These are phyloP conservation scores for Lotus japonicus DNA, from an alignment of 306 rosid species.

Conservation along the genomic window DNA sequence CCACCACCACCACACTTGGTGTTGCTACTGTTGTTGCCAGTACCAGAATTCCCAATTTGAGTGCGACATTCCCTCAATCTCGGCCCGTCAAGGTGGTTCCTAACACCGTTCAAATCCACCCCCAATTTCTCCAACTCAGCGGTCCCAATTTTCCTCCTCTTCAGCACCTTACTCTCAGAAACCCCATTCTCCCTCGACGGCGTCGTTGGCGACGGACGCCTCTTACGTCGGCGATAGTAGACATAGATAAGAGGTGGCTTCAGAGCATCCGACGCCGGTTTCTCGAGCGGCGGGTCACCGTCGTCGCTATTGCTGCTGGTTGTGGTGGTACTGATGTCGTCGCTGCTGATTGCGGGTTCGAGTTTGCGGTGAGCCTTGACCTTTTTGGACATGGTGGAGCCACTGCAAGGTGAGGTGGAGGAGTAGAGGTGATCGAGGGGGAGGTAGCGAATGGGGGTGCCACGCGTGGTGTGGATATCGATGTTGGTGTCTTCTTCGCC, in stretches of 20 bases:
- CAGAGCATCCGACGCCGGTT: background rate
- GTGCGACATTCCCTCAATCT: constrained; percentile 74
- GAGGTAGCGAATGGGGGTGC: constrained; percentile 71
- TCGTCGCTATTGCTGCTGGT: background rate
- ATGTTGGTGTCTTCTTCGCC: constrained; percentile 49
- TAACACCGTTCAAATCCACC: constrained; percentile 48
- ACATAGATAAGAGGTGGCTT: constrained; percentile 51
- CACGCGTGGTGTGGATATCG: constrained; percentile 48
- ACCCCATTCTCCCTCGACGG: background rate
- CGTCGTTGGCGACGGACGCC: constrained; percentile 1
- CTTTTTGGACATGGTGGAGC: constrained; percentile 92
- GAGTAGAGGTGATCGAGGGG: constrained; percentile 92
- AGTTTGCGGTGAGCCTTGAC: constrained; percentile 73
- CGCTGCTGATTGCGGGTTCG: background rate
- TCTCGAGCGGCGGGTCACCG: background rate
- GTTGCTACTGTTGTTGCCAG: constrained; percentile 30
- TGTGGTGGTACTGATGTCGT: background rate
- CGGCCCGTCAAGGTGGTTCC: constrained; percentile 40
- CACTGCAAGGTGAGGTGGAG: constrained; percentile 81
- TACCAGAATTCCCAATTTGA: constrained; percentile 10
- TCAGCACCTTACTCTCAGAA: constrained; percentile 16
- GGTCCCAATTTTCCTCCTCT: constrained; percentile 45
- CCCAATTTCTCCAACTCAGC: constrained; percentile 69
- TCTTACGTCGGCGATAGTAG: constrained; percentile 69
- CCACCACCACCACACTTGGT: constrained; percentile 26